Base-by-base conservation (phyloP, 495 filamentous ascomycete genomes). In the Astrocystis sublimbata region DNA sequence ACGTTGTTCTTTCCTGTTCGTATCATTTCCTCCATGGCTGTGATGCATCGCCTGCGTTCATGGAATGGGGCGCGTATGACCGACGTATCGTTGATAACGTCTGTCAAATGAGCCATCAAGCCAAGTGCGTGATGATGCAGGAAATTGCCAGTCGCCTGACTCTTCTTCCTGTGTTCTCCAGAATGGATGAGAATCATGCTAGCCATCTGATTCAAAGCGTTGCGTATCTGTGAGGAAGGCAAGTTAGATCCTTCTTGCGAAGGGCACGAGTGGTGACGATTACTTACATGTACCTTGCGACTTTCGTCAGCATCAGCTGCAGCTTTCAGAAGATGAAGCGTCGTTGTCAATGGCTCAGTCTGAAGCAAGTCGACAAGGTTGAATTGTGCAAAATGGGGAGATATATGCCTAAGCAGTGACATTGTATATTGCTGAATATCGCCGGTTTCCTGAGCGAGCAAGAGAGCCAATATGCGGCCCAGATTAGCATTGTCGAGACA, bases 21-120 rank as follows among this genome's bases (percentile, higher is more conserved):
- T 47, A 97, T 87, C 89, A 98, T 91, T 69, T 92, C 92, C 64
- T 90, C 88, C 68, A 99, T 89, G 1, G 89, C 94, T 59, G 83
- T 84, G 2, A 98, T 78, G 58, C 87, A 90, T 49, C 91, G 81
- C 51, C 81, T 86, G 67, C 90, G 89, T 65, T 96, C 91, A 28
- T 83, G 77, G 24, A 86, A 72, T 4, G 74, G 71, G 1, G 85
- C 77, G 42, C 85, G 78, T 64, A 79, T 73, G 13, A 80, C 79
- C 62, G 80, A 76, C 7, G 83, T 78, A 68, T 92, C 89, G 67
- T 91, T 96, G 53, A 99, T 86, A 10, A 86, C 83, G 63, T 93
- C 88, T 6, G 89, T 88, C 58, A 98, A 86, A 46, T 89, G 85
- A 17, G 88, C 84, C 71, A 96, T 92, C 58, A 98, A 84, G n/a